phyloP scores from a whole-genome alignment of 768 basidiomycete species.

The Cystofilobasidium ferigula region DNA sequence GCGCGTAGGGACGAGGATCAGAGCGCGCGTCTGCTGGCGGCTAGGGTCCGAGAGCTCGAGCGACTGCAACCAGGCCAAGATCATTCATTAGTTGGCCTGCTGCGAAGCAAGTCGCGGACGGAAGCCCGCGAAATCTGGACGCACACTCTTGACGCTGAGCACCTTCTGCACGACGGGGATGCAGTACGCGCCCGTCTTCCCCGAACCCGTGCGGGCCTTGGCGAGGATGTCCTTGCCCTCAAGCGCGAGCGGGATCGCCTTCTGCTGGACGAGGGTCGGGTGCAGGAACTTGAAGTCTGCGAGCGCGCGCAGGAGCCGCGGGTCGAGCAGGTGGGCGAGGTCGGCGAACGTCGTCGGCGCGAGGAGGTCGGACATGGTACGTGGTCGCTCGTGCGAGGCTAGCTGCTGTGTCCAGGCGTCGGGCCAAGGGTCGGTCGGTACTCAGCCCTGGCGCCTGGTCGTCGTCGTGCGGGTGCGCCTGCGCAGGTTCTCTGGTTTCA shows the following conservation, averaged over 20 bases:
- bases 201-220: conserved; percentile 85
- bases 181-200: conserved; percentile 94
- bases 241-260: conserved; percentile 83
- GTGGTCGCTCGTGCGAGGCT: background rate
- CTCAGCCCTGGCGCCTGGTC: too few relatives aligned
- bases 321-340: conserved; percentile 70
- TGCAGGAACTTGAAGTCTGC: conserved; percentile 80
- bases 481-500: too few relatives aligned
- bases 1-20: conserved; percentile 58
- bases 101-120: background rate
- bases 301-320: conserved; percentile 72
- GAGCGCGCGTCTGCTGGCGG: conserved; percentile 49
- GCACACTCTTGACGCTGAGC: conserved; percentile 62
- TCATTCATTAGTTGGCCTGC: too few relatives aligned
- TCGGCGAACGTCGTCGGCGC: conserved; percentile 40
- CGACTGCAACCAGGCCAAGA: background rate
- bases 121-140: conserved; percentile 27
- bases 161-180: conserved; percentile 84
- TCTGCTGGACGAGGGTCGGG: conserved; percentile 83
- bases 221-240: conserved; percentile 79
- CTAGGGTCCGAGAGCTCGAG: conserved; percentile 20
- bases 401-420: too few relatives aligned
- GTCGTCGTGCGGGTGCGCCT: too few relatives aligned
- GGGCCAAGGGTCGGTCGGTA: too few relatives aligned
- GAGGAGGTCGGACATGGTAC: conserved; percentile 25